These are phyloP conservation scores for Lactifluus echinatus DNA, from an alignment of 768 basidiomycete species.

Conservation along the genomic window DNA sequence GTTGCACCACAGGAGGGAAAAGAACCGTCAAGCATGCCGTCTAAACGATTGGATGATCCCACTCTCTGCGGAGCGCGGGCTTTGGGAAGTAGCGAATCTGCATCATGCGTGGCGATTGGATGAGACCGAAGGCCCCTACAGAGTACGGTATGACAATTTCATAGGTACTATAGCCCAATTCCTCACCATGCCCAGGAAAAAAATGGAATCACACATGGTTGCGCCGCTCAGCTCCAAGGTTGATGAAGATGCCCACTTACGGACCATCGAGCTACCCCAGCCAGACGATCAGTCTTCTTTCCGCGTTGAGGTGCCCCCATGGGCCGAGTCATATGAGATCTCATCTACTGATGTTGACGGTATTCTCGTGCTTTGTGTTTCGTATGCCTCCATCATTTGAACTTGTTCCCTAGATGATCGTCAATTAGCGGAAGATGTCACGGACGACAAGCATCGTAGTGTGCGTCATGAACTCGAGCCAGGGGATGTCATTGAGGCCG, in stretches of 20 bases:
- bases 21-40: conserved; percentile 56
- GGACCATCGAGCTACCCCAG: conserved; percentile 45
- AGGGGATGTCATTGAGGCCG: conserved; percentile 83
- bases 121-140: conserved; percentile 86
- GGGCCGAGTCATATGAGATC: conserved; percentile 66
- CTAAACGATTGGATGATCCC: conserved; percentile 53
- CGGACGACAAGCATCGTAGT: conserved; percentile 82
- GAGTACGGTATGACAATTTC: conserved; percentile 53
- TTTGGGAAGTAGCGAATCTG: conserved; percentile 59
- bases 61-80: conserved; percentile 66
- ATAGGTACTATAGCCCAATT: background rate
- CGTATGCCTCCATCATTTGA: no score
- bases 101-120: conserved; percentile 67
- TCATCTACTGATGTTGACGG: conserved; percentile 56
- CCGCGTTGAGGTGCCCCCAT: conserved; percentile 58
- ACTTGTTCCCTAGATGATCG: conserved; percentile 32
- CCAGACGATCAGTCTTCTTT: conserved; percentile 40
- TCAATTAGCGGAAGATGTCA: conserved; percentile 64
- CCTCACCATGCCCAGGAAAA: conserved; percentile 44
- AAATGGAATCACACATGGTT: conserved; percentile 58
- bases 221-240: conserved; percentile 37
- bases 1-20: conserved; percentile 53
- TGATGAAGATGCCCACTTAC: conserved; percentile 36
- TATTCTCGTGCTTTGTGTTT: no score
- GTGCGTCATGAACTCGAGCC: conserved; percentile 82